Percentiles rank a stretch among this genome's conserved stretches.
Conservation (phyloP, 1,139 yeast species). For the Diutina pseudorugosa region DNA sequence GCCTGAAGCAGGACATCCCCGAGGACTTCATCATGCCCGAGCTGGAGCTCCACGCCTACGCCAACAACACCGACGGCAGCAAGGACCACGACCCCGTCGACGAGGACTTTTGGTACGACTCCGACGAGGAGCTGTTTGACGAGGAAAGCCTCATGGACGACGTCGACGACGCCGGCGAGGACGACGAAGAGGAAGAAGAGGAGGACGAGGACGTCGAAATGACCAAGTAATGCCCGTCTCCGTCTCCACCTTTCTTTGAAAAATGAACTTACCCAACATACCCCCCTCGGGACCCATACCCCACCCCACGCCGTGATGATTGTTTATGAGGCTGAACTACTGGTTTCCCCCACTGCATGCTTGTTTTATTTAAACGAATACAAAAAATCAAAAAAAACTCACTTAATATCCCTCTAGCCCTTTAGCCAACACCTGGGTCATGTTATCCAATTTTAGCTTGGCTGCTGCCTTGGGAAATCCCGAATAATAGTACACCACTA, state of each 20-base stretch:
- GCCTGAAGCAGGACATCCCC: constrained; percentile 78
- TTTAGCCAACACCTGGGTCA: constrained; percentile 17
- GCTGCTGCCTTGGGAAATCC: constrained; percentile 30
- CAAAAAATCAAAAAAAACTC: background rate
- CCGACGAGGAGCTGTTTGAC: constrained; percentile 38
- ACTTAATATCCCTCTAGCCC: constrained; percentile 22
- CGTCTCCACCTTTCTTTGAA: background rate
- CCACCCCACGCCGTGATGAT: background rate
- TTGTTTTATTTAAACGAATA: background rate
- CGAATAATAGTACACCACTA: constrained; percentile 21
- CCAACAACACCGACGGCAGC: constrained; percentile 26
- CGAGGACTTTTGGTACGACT: constrained; percentile 80
- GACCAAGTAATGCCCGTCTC: constrained; percentile 10
- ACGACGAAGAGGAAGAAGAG: constrained; percentile 47
- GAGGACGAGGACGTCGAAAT: constrained; percentile 27
- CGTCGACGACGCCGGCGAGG: constrained; percentile 42
- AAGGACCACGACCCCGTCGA: constrained; percentile 50
- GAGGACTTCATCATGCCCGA: constrained; percentile 76
- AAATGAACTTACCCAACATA: background rate
- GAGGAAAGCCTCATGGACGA: constrained; percentile 45
- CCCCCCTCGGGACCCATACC: background rate
- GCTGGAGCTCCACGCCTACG: constrained; percentile 45
- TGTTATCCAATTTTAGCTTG: constrained; percentile 27
- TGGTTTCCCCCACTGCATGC: background rate
- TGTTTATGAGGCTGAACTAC: background rate